phyloP scores from a whole-genome alignment of 495 filamentous ascomycete genomes.

The Alectoria sarmentosa region DNA sequence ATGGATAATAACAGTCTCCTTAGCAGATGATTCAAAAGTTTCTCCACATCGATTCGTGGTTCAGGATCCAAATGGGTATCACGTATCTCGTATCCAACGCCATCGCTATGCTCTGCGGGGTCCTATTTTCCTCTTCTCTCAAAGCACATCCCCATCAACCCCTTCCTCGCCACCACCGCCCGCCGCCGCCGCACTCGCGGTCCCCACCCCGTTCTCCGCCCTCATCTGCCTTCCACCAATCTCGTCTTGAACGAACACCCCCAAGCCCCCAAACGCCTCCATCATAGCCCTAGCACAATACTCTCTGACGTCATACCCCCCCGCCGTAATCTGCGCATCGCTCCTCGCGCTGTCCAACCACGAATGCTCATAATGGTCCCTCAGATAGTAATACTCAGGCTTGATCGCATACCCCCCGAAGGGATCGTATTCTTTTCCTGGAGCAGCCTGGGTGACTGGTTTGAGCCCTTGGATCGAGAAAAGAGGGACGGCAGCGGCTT shows the following conservation, averaged over 20 bases:
- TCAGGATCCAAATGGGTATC: slow-evolving; percentile 18
- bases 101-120: slow-evolving; percentile 42
- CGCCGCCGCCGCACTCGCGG: slow-evolving; percentile 29
- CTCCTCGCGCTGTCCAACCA: slow-evolving; percentile 56
- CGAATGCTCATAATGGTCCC: slow-evolving; percentile 54
- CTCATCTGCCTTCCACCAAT: slow-evolving; percentile 38
- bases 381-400: slow-evolving; percentile 63
- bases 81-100: slow-evolving; percentile 31
- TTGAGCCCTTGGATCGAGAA: slow-evolving; percentile 72
- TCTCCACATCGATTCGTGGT: background rate
- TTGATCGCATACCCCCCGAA: slow-evolving; percentile 67
- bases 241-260: slow-evolving; percentile 77
- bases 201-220: slow-evolving; percentile 30
- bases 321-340: slow-evolving; percentile 56
- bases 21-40: slow-evolving; percentile 4
- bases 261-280: slow-evolving; percentile 86
- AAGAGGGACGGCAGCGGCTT: slow-evolving; percentile 29
- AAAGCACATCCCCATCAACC: slow-evolving; percentile 21
- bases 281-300: slow-evolving; percentile 73
- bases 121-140: slow-evolving; percentile 12
- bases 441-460: slow-evolving; percentile 49
- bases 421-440: slow-evolving; percentile 79
- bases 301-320: slow-evolving; percentile 75
- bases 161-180: slow-evolving; percentile 18
- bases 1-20: background rate